Conservation (phyloP, 2,329 filamentous ascomycete species). For the Coniella lustricola region DNA sequence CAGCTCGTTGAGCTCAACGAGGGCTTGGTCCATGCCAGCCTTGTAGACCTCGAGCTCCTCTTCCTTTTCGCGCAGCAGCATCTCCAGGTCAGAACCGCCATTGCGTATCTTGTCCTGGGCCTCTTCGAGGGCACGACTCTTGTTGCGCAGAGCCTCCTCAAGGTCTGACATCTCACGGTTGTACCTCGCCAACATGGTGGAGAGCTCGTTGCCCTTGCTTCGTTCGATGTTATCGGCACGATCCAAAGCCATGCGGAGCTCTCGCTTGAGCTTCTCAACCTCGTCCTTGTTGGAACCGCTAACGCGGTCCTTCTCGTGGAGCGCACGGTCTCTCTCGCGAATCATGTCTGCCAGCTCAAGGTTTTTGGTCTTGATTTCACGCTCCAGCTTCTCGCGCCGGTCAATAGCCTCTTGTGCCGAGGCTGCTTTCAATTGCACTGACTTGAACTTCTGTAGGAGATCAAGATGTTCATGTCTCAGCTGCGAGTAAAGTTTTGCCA, state of each 20-base stretch:
- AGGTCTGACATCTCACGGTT: constrained; percentile 96
- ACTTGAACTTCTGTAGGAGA: constrained; percentile 91
- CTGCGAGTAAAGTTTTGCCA: constrained; percentile 96
- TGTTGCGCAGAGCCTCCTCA: constrained; percentile 83
- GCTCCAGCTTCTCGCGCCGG: constrained; percentile 85
- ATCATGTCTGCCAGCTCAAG: constrained; percentile 99
- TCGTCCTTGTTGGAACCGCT: constrained; percentile 86
- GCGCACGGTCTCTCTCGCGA: constrained; percentile 82
- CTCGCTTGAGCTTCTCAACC: constrained; percentile 86
- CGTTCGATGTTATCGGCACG: constrained; percentile 87
- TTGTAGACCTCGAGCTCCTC: constrained; percentile 98
- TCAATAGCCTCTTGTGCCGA: constrained; percentile 97
- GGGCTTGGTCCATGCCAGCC: constrained; percentile 91
- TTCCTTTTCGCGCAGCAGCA: constrained; percentile 84
- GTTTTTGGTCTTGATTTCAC: constrained; percentile 99
- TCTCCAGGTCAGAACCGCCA: constrained; percentile 78
- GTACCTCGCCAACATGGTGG: constrained; percentile 88
- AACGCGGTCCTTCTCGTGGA: constrained; percentile 88
- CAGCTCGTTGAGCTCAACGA: constrained; percentile 86
- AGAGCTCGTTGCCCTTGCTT: constrained; percentile 90
- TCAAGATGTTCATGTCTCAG: constrained; percentile 92
- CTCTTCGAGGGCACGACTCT: constrained; percentile 81
- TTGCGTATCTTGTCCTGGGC: constrained; percentile 70
- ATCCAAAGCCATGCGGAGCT: constrained; percentile 86
- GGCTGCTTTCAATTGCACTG: constrained; percentile 89